A percentile compares a stretch with the other conserved stretches of the same genome.
These are phyloP conservation scores for Oryza rufipogon DNA, from an alignment of 176 grass and related monocot species.

Conservation along the genomic window DNA sequence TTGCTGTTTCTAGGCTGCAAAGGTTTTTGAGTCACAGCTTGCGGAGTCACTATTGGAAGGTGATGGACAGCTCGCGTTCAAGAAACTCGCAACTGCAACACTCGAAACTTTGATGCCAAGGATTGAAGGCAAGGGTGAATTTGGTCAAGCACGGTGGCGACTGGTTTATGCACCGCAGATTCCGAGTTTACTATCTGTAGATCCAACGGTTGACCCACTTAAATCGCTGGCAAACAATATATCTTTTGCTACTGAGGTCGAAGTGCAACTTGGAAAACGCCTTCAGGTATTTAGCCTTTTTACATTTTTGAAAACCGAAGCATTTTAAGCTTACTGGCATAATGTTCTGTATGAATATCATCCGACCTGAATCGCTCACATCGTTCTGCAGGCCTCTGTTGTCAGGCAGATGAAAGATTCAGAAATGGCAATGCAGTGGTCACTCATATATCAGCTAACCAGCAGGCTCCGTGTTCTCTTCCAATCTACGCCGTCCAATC, in stretches of 20 bases:
- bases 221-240: conserved; percentile 99
- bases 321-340: conserved; percentile 21
- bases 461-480: conserved; percentile 92
- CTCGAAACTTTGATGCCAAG: conserved; percentile 96
- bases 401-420: conserved; percentile 99
- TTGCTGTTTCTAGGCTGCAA: conserved; percentile 70
- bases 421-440: conserved; percentile 98
- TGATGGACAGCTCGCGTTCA: conserved; percentile 93
- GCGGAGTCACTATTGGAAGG: conserved; percentile 92
- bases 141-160: conserved; percentile 92
- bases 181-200: conserved; percentile 88
- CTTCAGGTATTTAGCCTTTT: conserved; percentile 70
- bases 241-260: conserved; percentile 92
- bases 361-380: not conserved
- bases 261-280: conserved; percentile 87
- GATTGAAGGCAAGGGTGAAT: conserved; percentile 96
- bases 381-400: conserved; percentile 77
- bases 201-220: conserved; percentile 89
- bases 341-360: not conserved
- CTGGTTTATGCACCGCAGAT: conserved; percentile 93
- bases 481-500: conserved; percentile 92
- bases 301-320: not conserved
- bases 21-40: conserved; percentile 89
- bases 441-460: conserved; percentile 81
- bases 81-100: conserved; percentile 94